Evolutionary conservation across 768 basidiomycete species (phyloP), one percentile per base, ranked within the genome.

Genomic region (Tylopilus subfusipes): DNA sequence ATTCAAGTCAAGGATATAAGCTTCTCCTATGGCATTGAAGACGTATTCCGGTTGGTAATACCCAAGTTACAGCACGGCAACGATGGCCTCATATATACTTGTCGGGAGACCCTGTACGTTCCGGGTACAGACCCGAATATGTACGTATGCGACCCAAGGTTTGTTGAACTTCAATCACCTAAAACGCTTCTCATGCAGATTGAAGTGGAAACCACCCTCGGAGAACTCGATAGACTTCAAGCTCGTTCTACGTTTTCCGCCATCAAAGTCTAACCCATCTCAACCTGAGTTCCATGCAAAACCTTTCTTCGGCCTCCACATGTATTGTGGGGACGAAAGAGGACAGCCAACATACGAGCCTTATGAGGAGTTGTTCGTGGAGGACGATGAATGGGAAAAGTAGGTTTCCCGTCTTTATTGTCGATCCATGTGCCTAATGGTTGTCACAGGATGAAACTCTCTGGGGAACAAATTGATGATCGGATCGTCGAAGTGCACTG

Each of bases 151-250:
- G 55, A 63, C 85, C 72, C n/a, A 42, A 38, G 30, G 19, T 50
- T 19, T 33, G 22, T 54, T 45, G 4, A 22, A 16, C 5, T 11
- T 25, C 48, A 33, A 43, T 40, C 46, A 19, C 18, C 29, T 36
- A 61, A 48, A 52, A 33, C 31, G 56, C 57, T 12, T 30, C 22
- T 59, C 44, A 18, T 31, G 49, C 38, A 98, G 96, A 58, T 71
- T 99, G 65, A 99, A 99, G 72, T 99, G 97, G 97, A 99, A 99
- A 71, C 94, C 95, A 1, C 94, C 97, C 0, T 90, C 88, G 2
- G 96, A 98, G 67, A 99, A 99, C 68, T 95, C 94, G 2, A 88
- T 98, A 63, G 97, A 99, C 71, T 98, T 99, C 78, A 93, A 93
- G 69, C 86, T 98, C 27, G 82, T 94, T 46, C 76, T 99, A n/a